phyloP scores from a whole-genome alignment of 768 basidiomycete species.

The Cystofilobasidium capitatum region DNA sequence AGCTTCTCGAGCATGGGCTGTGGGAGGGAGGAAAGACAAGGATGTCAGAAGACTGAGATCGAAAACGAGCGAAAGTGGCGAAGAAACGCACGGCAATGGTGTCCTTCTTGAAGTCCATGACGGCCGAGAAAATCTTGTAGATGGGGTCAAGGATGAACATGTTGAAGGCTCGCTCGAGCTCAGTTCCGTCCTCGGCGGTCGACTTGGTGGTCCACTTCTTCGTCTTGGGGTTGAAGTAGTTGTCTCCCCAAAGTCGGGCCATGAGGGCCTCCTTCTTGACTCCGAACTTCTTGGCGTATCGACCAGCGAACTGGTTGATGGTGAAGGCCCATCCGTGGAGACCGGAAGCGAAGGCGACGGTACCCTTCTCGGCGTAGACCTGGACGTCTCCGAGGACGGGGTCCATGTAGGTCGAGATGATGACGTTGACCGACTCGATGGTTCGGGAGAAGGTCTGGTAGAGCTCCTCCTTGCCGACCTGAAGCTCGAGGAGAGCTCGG shows the following conservation, averaged over 20 bases:
- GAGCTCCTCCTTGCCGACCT: constrained; percentile 90
- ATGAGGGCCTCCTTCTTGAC: constrained; percentile 99
- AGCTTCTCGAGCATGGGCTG: constrained; percentile 83
- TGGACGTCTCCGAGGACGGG: constrained; percentile 91
- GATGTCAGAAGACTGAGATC: neutral
- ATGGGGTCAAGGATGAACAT: constrained; percentile 97
- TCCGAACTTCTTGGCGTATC: constrained; percentile 98
- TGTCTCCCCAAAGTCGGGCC: constrained; percentile 96
- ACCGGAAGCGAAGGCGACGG: constrained; percentile 97
- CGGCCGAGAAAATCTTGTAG: constrained; percentile 93
- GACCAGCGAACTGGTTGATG: constrained; percentile 86
- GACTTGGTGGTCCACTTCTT: constrained; percentile 87
- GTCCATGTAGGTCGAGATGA: constrained; percentile 95
- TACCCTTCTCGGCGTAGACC: constrained; percentile 96
- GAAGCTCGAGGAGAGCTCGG: constrained; percentile 95
- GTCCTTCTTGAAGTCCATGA: constrained; percentile 99
- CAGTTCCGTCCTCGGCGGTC: constrained; percentile 68
- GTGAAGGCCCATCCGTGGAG: constrained; percentile 99
- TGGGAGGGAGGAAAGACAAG: neutral
- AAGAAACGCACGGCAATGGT: constrained; percentile 44
- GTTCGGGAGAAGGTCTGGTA: constrained; percentile 98
- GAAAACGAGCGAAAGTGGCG: neutral
- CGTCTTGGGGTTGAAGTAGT: constrained; percentile 95
- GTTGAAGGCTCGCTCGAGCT: constrained; percentile 97
- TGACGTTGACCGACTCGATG: constrained; percentile 95